Base-by-base conservation (phyloP, 768 basidiomycete genomes). In the Hypholoma sublateritium region DNA sequence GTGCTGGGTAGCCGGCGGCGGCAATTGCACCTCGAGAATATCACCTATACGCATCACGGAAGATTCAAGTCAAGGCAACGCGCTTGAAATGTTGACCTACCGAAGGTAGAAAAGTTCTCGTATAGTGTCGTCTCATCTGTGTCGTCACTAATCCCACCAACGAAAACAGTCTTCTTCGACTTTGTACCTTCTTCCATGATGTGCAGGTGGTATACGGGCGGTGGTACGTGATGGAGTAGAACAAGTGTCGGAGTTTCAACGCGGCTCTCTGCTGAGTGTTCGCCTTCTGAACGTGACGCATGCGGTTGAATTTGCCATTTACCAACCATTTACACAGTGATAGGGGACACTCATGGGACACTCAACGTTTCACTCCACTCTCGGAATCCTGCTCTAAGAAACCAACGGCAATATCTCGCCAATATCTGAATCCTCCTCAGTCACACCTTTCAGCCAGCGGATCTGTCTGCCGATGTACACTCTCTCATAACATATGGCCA, bases 1-100 rank as follows among this genome's bases (percentile, higher is more conserved):
- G 60, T 78, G 83, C 66, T 89, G 88, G n/a, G 84, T 82, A 5
- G 84, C 79, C 13, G 93, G 90, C 14, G 86, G 78, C 32, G 95
- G 95, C 42, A 98, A 74, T 64, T 93, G 91, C 19, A 98, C 87
- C 68, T 97, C 94, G 56, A 97, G 84, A 56, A 98, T 85, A 69
- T 97, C 95, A 42, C 94, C 94, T 96, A 72, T 53, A 59, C n/a
- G 47, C 21, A 24, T 52, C 16, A 39, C 9, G 19, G 51, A 47
- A 44, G 24, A 28, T 5, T 13, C 28, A 17, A 32, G 4, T 16
- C 19, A 14, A 50, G 21, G 21, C 14, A 47, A 17, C 41, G 47
- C 37, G 35, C 53, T 45, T 13, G 16, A n/a, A 5, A 32, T 28
- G 34, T 49, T 46, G 34, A 63, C 85, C 51, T 66, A 93, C 95